Evolutionary conservation across 2,329 filamentous ascomycete genomes (phyloP).

Genomic region (Trichophyton schoenleinii): DNA sequence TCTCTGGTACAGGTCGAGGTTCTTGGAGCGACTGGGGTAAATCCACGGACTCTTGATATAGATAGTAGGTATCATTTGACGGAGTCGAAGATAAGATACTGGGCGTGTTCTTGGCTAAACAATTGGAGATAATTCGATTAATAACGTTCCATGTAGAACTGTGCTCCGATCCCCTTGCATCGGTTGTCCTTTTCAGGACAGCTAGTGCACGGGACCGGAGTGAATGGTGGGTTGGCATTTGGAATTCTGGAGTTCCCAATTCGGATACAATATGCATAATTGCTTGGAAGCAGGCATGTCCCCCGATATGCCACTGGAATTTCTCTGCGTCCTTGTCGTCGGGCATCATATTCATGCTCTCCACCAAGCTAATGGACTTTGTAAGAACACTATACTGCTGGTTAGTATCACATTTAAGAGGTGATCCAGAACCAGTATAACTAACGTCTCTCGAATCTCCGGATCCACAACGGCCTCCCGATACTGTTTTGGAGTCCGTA

Average conservation of each 20-base stretch:
- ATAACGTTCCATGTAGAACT: not conserved
- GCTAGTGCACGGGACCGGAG: not conserved
- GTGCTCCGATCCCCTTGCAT: not conserved
- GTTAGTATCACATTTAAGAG: not conserved
- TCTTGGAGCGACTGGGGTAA: not conserved
- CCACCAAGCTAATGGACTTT: slow-evolving; percentile 9
- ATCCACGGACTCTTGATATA: not conserved
- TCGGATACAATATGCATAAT: slow-evolving; percentile 11
- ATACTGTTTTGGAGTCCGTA: slow-evolving; percentile 9
- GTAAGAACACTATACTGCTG: slow-evolving; percentile 6
- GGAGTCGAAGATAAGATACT: not conserved
- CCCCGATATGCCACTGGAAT: slow-evolving; percentile 11
- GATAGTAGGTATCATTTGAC: not conserved
- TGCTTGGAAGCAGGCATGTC: slow-evolving; percentile 10
- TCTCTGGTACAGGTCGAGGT: not conserved
- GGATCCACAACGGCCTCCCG: slow-evolving; percentile 7
- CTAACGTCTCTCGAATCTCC: slow-evolving; percentile 4
- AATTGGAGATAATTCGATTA: not conserved
- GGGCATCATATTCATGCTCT: slow-evolving; percentile 8
- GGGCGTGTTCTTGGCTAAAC: not conserved
- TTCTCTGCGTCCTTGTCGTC: slow-evolving; percentile 7
- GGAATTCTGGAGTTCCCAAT: slow-evolving; percentile 8
- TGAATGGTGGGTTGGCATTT: not conserved
- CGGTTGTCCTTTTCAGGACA: not conserved
- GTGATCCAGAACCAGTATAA: not conserved